Conservation (phyloP, 2,329 filamentous ascomycete genomes). For the Colletotrichum truncatum region DNA sequence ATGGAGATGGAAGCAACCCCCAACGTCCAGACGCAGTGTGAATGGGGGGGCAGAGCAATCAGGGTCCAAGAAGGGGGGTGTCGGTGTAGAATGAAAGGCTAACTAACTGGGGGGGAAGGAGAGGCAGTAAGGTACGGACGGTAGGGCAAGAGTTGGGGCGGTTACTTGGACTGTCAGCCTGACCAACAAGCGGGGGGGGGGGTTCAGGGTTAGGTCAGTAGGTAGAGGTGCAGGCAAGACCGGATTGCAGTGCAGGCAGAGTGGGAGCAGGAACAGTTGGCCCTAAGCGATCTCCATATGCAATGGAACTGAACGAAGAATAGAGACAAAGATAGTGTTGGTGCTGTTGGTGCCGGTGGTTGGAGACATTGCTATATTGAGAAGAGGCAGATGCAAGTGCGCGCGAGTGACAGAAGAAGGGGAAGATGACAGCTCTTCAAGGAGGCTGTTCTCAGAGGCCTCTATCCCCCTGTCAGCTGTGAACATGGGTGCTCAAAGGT, state of each 20-base stretch:
- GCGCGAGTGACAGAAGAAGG: slow-evolving; percentile 38
- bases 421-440: slow-evolving; percentile 31
- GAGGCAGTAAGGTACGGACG: slow-evolving; percentile 28
- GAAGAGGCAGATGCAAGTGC: slow-evolving; percentile 33
- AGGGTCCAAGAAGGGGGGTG: slow-evolving; percentile 32
- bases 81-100: slow-evolving; percentile 25
- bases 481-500: slow-evolving; percentile 32
- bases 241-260: slow-evolving; percentile 29
- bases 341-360: slow-evolving; percentile 35
- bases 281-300: slow-evolving; percentile 42
- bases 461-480: slow-evolving; percentile 38
- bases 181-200: slow-evolving; percentile 40
- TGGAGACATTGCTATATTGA: slow-evolving; percentile 53
- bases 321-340: slow-evolving; percentile 40
- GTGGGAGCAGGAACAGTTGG: slow-evolving; percentile 32
- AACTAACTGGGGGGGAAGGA: slow-evolving; percentile 24
- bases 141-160: slow-evolving; percentile 12
- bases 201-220: slow-evolving; percentile 23
- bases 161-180: slow-evolving; percentile 42
- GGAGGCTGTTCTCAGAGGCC: slow-evolving; percentile 36
- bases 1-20: slow-evolving; percentile 43
- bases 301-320: slow-evolving; percentile 47
- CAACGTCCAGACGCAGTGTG: slow-evolving; percentile 36
- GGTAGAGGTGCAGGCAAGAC: slow-evolving; percentile 37
- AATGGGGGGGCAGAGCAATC: slow-evolving; percentile 31